Base-by-base conservation (phyloP, 495 filamentous ascomycete genomes). In the Tirmania nivea region DNA sequence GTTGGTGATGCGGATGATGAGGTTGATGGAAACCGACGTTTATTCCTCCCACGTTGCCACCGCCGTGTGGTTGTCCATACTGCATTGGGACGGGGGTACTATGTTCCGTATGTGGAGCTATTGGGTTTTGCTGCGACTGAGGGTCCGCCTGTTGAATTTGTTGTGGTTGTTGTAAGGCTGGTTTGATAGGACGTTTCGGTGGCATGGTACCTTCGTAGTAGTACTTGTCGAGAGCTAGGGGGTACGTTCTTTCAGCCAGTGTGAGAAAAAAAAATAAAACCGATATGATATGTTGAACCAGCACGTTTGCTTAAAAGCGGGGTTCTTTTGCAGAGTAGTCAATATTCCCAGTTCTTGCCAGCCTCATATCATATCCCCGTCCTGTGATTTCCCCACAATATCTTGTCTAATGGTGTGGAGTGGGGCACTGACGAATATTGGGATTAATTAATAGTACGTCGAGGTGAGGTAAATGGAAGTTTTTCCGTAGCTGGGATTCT, bases 141-240 rank as follows among this genome's bases (percentile, higher is more conserved):
- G 51, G 51, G 49, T 52, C 34, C 48, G 51, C 34, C 55, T 50
- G 58, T 56, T 63, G 56, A 56, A 60, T 57, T 58, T 54, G 55
- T 55, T 59, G 60, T 62, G 61, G 52, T 54, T 63, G 61, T 51
- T 63, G 55, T 54, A 61, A 52, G 47, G 62, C 62, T 45, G 62
- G 58, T 54, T 64, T 64, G 58, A 64, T 63, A 54, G 62, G 62
- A 53, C 62, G 62, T 59, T 63, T 58, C 53, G 62, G 54, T 56
- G 63, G 63, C 21, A 57, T 56, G 51, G 60, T 63, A 54, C 48
- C 52, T 48, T 54, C 52, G 17, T 36, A 31, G 16, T 21, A 54
- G 20, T 54, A 36, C 11, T n/a, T 48, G 17, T 54, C 52, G 52
- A 48, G 47, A 9, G 47, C 17, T 19, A 48, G 11, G 52, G 14